Conservation (phyloP, 164 flowering plant species). For the Kalanchoe fedtschenkoi region DNA sequence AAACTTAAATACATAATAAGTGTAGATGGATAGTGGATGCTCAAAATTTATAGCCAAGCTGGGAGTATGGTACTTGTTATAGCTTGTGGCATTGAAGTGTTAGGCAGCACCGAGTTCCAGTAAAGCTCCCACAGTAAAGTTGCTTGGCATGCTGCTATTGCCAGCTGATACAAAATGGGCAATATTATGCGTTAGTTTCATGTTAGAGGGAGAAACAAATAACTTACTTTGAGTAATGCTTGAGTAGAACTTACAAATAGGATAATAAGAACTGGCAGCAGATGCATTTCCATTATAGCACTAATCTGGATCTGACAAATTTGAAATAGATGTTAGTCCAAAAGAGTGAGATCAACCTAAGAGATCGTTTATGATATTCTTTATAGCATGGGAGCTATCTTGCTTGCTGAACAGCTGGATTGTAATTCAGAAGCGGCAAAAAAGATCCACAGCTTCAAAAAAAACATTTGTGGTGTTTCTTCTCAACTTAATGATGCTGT, state of each 20-base stretch:
- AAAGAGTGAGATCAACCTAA: no score
- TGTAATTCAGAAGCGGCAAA: no score
- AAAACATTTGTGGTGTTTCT: no score
- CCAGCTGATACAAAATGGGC: constrained; percentile 13
- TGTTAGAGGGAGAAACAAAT: background rate
- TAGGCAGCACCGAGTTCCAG: constrained; percentile 27
- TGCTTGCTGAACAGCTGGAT: no score
- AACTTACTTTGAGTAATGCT: background rate
- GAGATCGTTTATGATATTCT: no score
- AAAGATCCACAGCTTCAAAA: no score
- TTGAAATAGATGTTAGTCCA: no score
- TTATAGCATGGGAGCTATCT: no score
- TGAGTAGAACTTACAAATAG: background rate
- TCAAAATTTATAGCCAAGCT: constrained; percentile 4
- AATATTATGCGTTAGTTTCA: background rate
- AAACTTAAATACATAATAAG: background rate
- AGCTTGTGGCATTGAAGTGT: constrained; percentile 29
- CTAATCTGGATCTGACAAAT: no score
- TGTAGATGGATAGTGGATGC: background rate
- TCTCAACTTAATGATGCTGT: no score
- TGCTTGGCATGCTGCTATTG: constrained; percentile 16
- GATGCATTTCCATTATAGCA: background rate
- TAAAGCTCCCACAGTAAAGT: constrained; percentile 20
- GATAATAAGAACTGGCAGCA: background rate
- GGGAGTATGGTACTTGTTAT: constrained; percentile 17